phyloP scores from a whole-genome alignment of 2,329 filamentous ascomycete species.

The Monosporascus ibericus region DNA sequence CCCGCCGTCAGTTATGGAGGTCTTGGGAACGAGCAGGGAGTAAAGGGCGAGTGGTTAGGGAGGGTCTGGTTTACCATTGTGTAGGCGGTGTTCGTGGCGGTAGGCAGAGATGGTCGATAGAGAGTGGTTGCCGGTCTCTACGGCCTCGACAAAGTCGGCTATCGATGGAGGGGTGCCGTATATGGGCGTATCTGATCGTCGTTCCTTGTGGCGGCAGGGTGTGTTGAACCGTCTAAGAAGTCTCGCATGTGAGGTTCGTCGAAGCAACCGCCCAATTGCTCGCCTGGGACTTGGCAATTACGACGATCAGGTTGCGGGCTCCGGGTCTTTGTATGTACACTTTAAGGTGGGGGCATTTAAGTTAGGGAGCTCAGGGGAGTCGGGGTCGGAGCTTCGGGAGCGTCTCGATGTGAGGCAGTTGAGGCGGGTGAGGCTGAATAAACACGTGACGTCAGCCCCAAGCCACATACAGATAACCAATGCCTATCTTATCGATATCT shows the following conservation, averaged over 20 bases:
- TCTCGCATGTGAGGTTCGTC: neutral
- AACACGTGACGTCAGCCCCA: slow-evolving; percentile 13
- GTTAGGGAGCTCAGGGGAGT: neutral
- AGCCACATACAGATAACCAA: neutral
- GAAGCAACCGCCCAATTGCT: neutral
- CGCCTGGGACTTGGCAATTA: neutral
- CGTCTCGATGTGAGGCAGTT: neutral
- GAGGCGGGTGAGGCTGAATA: too few relatives aligned
- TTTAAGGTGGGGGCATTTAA: neutral
- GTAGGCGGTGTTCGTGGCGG: neutral
- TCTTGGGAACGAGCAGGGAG: neutral
- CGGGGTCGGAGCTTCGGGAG: too few relatives aligned
- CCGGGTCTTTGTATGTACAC: neutral
- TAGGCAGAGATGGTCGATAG: neutral
- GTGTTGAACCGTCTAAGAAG: neutral
- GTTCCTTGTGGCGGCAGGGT: neutral
- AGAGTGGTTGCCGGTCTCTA: slow-evolving; percentile 3
- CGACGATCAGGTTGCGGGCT: neutral
- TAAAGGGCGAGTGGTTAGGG: neutral
- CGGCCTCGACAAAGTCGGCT: slow-evolving; percentile 1
- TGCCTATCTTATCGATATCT: too few relatives aligned
- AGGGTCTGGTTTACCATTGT: slow-evolving; percentile 15
- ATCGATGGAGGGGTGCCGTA: neutral
- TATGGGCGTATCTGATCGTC: neutral
- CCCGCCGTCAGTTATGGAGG: slow-evolving; percentile 15